These are phyloP conservation scores for Aquilaria agallochum DNA, from an alignment of 441 rosid species.

Conservation along the genomic window DNA sequence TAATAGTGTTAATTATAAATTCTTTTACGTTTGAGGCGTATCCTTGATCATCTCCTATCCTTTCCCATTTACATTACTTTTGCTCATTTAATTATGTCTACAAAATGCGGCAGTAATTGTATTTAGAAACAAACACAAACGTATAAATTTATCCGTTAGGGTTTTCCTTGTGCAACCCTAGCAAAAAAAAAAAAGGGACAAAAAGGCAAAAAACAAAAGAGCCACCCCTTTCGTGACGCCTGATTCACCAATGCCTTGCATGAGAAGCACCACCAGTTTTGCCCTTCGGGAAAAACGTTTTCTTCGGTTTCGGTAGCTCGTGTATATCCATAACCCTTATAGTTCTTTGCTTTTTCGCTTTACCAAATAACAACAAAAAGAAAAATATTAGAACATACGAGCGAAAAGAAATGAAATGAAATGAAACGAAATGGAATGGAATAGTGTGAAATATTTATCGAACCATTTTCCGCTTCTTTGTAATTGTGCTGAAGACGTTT, in stretches of 20 bases:
- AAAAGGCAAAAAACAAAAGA: too few species aligned
- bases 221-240: too few species aligned
- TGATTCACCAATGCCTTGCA: slow-evolving; percentile 78
- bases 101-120: too few species aligned
- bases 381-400: slow-evolving; percentile 3
- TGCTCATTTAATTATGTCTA: too few species aligned
- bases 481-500: slow-evolving; percentile 88
- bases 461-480: slow-evolving; percentile 91
- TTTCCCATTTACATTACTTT: too few species aligned
- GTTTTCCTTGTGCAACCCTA: too few species aligned
- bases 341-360: slow-evolving; percentile 97
- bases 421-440: background rate
- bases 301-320: slow-evolving; percentile 94
- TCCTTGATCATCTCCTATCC: too few species aligned
- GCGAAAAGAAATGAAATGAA: background rate
- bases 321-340: slow-evolving; percentile 99
- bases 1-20: too few species aligned
- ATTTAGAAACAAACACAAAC: slow-evolving; percentile 6
- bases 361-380: slow-evolving; percentile 25
- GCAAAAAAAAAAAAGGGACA: too few species aligned
- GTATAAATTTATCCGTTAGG: slow-evolving; percentile 1
- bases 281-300: slow-evolving; percentile 75
- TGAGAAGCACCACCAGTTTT: slow-evolving; percentile 69
- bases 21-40: too few species aligned
- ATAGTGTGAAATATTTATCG: slow-evolving; percentile 10